Evolutionary conservation across 2,329 filamentous ascomycete species (phyloP), one percentile per base, ranked within the genome.

Genomic region (Alternaria gaisen): DNA sequence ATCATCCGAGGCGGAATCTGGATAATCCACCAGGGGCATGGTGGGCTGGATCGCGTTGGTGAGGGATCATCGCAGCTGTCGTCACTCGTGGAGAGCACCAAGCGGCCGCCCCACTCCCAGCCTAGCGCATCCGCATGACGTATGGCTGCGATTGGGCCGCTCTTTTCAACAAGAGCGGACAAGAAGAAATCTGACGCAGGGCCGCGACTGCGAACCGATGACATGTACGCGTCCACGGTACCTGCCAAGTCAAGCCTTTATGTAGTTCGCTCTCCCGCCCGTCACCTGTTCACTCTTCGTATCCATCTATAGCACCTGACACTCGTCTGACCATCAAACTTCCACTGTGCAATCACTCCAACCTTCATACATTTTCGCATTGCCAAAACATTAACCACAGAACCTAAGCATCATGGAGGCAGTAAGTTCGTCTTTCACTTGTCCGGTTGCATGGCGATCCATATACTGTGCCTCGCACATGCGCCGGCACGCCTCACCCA

Each of bases 1-100:
- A 64, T 77, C 75, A 62, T 82, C 77, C 32, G 84, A 87, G 57
- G 85, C 85, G 16, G 87, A 84, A 75, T 93, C 93, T 50, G 75
- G 66, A 53, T 78, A 78, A 22, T 61, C 65, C 14, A 77, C 75
- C 65, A 77, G 56, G 59, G 71, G 60, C 75, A 77, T 76, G 66
- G 61, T 66, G 56, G 66, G 64, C 58, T 63, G 63, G 65, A 56
- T 54, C 41, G 47, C 46, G 58, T 51, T 63, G 58, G 63, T 66
- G 56, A 57, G 43, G 38, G 60, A 56, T 60, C 56, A 56, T 50
- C 57, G 53, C 57, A 61, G 60, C 52, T 66, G 68, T 66, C 68
- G 66, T 68, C 65, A 69, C 63, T 54, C 34, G 41, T 59, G 47
- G 54, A 56, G 47, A 41, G 50, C 63, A 57, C 58, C 56, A 63